Base-by-base conservation (phyloP, 1,284 basidiomycete genomes). In the Volvariella volvacea region DNA sequence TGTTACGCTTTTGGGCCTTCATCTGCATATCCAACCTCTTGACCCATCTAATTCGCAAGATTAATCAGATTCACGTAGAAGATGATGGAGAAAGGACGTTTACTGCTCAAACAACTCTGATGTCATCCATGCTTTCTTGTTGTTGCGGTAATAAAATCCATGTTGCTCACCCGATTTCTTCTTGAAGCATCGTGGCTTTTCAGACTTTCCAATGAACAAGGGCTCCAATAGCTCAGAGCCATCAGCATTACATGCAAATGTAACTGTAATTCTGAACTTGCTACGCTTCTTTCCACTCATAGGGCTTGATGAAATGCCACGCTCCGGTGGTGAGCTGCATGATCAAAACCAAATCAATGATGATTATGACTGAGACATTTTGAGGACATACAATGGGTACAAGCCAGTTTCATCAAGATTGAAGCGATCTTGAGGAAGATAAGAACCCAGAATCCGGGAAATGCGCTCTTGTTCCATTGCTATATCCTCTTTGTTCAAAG, bases 41-140 rank as follows among this genome's bases (percentile, higher is more conserved):
- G 28, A 54, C 60, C 43, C 41, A 19, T 16, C n/a, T 12, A 42
- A 30, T n/a, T n/a, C 30, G n/a, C n/a, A n/a, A n/a, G n/a, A n/a
- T n/a, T n/a, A n/a, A n/a, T n/a, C n/a, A n/a, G n/a, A n/a, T n/a
- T n/a, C n/a, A n/a, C n/a, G n/a, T n/a, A n/a, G n/a, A n/a, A n/a
- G n/a, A n/a, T n/a, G n/a, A n/a, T n/a, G n/a, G n/a, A n/a, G n/a
- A n/a, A 31, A 31, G n/a, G 9, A 31, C 9, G 9, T 22, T 9
- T 38, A 67, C 62, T 63, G 55, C 41, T 65, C 52, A 52, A 63
- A 69, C 3, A 65, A 22, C 3, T 40, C 51, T 1, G 47, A 41
- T 21, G 50, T 64, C 64, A 66, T 66, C 65, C 63, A 66, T 3
- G 62, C 61, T 36, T 50, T 64, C 43, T 57, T 57, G 46, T 68